A percentile compares a stretch with the other conserved stretches of the same genome.
Conservation (phyloP, 2,329 filamentous ascomycete species). For the Aureobasidium sp. region DNA sequence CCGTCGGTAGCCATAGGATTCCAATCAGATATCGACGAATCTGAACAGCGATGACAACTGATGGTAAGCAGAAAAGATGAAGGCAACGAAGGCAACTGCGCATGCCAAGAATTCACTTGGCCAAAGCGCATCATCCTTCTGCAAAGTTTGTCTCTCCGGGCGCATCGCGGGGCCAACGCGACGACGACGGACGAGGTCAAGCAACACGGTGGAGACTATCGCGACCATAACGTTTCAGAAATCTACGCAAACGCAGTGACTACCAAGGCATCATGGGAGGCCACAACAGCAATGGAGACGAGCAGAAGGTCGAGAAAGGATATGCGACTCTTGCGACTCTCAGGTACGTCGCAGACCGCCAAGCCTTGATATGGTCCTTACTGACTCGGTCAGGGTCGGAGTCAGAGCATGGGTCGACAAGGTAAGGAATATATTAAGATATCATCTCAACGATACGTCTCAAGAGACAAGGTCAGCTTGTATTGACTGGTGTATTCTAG, state of each 20-base stretch:
- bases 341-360: slow-evolving; percentile 45
- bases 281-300: slow-evolving; percentile 20
- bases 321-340: slow-evolving; percentile 79
- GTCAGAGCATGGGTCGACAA: slow-evolving; percentile 62
- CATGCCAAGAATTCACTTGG: too few species aligned
- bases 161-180: slow-evolving; percentile 3
- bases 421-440: slow-evolving; percentile 36
- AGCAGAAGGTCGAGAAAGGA: slow-evolving; percentile 59
- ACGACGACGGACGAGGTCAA: not conserved
- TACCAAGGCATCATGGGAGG: not conserved
- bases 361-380: slow-evolving; percentile 21
- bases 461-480: not conserved
- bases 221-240: not conserved
- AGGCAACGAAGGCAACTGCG: too few species aligned
- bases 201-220: not conserved
- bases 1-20: too few species aligned
- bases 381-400: slow-evolving; percentile 44
- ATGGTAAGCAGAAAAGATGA: too few species aligned
- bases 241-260: not conserved
- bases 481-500: slow-evolving; percentile 27
- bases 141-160: slow-evolving; percentile 10
- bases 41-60: too few species aligned
- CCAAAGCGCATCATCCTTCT: not conserved
- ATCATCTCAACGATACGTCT: too few species aligned
- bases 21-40: too few species aligned